These are phyloP conservation scores for Colletotrichum abscissum DNA, from an alignment of 2,329 filamentous ascomycete species.

Conservation along the genomic window DNA sequence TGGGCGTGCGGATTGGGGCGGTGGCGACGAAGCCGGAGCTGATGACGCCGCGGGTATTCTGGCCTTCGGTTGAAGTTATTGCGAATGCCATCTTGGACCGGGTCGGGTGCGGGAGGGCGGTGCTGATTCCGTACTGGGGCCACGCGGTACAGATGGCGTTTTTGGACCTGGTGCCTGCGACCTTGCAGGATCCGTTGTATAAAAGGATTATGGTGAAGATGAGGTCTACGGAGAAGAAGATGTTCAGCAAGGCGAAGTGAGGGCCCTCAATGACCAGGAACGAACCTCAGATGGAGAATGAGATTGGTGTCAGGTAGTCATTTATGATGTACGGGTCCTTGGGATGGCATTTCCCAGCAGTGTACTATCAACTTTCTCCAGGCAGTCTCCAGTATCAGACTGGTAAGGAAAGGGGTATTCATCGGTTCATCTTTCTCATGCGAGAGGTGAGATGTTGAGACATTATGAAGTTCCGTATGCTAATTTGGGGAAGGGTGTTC, in stretches of 20 bases:
- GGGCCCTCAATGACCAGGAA: neutral
- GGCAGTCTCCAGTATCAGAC: too few species aligned
- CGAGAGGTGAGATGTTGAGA: too few species aligned
- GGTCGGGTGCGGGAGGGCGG: conserved; percentile 23
- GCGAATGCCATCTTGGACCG: conserved; percentile 29
- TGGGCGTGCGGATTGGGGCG: conserved; percentile 21
- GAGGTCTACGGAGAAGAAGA: conserved; percentile 15
- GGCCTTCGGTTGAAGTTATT: conserved; percentile 20
- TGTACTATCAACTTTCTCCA: too few species aligned
- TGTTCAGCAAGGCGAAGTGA: conserved; percentile 19
- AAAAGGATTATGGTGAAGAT: conserved; percentile 3
- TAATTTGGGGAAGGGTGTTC: too few species aligned
- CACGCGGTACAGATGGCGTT: conserved; percentile 14
- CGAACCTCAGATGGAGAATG: neutral
- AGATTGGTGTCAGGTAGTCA: too few species aligned
- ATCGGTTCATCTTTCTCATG: too few species aligned
- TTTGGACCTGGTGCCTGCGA: conserved; percentile 17
- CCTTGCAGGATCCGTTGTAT: conserved; percentile 3
- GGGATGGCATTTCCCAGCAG: too few species aligned
- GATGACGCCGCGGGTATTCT: conserved; percentile 19
- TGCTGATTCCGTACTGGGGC: conserved; percentile 27
- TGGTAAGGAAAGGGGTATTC: too few species aligned
- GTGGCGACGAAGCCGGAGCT: conserved; percentile 23
- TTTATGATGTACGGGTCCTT: too few species aligned
- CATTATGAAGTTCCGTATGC: too few species aligned